Evolutionary conservation across 2,329 filamentous ascomycete genomes (phyloP).

Genomic region (Cryphonectria naterciae): DNA sequence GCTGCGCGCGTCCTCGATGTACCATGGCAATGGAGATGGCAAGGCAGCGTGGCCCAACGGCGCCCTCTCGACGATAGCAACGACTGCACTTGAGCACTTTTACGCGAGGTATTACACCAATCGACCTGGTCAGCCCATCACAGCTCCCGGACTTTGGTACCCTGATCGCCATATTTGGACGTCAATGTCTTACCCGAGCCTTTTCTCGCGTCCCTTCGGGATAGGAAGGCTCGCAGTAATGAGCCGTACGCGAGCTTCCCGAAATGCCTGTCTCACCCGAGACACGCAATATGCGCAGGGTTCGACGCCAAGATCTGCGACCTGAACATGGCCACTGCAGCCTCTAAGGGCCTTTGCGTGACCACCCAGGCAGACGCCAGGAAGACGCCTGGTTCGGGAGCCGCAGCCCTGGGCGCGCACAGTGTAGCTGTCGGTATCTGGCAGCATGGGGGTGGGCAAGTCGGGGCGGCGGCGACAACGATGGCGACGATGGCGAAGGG

Average conservation of each 20-base stretch:
- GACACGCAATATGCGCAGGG: slow-evolving; percentile 7
- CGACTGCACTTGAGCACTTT: slow-evolving; percentile 13
- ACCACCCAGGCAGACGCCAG: slow-evolving; percentile 9
- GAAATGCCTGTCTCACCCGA: slow-evolving; percentile 27
- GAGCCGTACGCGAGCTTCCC: slow-evolving; percentile 26
- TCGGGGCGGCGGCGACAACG: neutral
- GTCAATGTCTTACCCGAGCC: slow-evolving; percentile 26
- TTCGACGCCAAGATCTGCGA: slow-evolving; percentile 4
- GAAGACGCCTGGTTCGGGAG: neutral
- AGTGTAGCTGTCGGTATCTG: neutral
- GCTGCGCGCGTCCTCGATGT: neutral
- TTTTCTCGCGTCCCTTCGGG: slow-evolving; percentile 15
- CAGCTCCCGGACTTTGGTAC: slow-evolving; percentile 21
- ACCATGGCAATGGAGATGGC: neutral
- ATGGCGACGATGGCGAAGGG: neutral
- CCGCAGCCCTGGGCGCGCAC: neutral
- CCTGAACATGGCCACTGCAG: neutral
- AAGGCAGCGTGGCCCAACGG: neutral
- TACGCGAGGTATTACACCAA: slow-evolving; percentile 10
- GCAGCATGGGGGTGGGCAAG: neutral
- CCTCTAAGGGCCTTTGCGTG: slow-evolving; percentile 1
- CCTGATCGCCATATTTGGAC: slow-evolving; percentile 10
- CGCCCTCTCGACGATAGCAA: neutral
- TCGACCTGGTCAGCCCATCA: neutral
- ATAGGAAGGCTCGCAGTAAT: slow-evolving; percentile 27